phyloP scores from a whole-genome alignment of 1,139 yeast genomes.

The Candida sp. region DNA sequence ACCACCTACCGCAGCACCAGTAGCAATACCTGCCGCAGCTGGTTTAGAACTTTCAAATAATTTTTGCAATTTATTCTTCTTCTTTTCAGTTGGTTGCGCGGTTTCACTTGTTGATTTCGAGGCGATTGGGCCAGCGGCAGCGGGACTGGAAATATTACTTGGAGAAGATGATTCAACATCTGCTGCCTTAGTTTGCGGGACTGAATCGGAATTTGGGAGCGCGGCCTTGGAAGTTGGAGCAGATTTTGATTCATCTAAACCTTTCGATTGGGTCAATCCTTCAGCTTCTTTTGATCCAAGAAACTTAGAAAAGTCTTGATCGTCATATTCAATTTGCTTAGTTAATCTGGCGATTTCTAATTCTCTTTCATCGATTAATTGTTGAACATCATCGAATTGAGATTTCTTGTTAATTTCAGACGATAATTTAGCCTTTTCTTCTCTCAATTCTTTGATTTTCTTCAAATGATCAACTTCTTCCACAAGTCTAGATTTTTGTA shows the following conservation, averaged over 20 bases:
- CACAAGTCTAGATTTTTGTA: slow-evolving; percentile 30
- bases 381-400: slow-evolving; percentile 27
- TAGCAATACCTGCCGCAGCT: slow-evolving; percentile 8
- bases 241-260: slow-evolving; percentile 13
- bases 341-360: slow-evolving; percentile 32
- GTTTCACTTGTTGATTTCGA: slow-evolving; percentile 11
- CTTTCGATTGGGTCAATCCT: slow-evolving; percentile 6
- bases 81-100: slow-evolving; percentile 5
- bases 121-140: background rate
- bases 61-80: slow-evolving; percentile 11
- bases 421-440: slow-evolving; percentile 34
- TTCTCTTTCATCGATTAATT: slow-evolving; percentile 34
- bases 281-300: background rate
- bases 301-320: slow-evolving; percentile 15
- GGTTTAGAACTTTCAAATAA: slow-evolving; percentile 4
- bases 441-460: slow-evolving; percentile 35
- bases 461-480: slow-evolving; percentile 40
- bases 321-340: slow-evolving; percentile 32
- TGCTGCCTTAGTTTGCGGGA: background rate
- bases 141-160: background rate
- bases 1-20: slow-evolving; percentile 8
- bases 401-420: slow-evolving; percentile 20
- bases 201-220: slow-evolving; percentile 8
- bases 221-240: slow-evolving; percentile 11
- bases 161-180: background rate